phyloP scores from a whole-genome alignment of 2,329 filamentous ascomycete species.

The Polychaeton citri region DNA sequence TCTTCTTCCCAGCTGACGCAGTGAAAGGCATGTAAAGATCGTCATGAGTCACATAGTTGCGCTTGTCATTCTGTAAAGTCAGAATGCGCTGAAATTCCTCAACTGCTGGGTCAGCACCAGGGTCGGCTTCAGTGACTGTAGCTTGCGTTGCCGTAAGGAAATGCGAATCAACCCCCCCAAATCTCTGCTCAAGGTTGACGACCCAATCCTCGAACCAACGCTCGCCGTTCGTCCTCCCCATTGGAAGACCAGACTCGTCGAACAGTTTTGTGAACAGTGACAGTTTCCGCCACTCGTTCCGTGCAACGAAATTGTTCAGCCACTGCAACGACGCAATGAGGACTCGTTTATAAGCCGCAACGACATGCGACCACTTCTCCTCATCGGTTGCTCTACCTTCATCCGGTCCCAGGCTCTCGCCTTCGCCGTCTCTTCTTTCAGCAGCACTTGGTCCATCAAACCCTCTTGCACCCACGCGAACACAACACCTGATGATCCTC shows the following conservation, averaged over 20 bases:
- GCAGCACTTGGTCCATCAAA: constrained; percentile 43
- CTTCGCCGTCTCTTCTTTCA: constrained; percentile 32
- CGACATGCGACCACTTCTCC: constrained; percentile 52
- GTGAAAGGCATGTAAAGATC: constrained; percentile 38
- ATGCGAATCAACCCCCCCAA: neutral
- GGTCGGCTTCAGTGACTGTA: neutral
- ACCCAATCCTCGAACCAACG: neutral
- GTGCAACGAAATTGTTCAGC: constrained; percentile 51
- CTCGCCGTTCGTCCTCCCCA: neutral
- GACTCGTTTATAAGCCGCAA: constrained; percentile 52
- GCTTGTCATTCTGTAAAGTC: neutral
- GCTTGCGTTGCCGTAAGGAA: neutral
- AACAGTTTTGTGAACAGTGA: constrained; percentile 54
- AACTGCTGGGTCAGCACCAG: neutral
- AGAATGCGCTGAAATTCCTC: neutral
- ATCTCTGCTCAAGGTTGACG: neutral
- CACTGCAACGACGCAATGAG: constrained; percentile 54
- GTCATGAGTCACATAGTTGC: constrained; percentile 19
- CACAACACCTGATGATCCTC: constrained; percentile 49
- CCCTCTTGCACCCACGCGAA: constrained; percentile 49
- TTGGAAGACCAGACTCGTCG: constrained; percentile 21
- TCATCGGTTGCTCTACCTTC: constrained; percentile 20
- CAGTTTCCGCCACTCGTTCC: constrained; percentile 52
- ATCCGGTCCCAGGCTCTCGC: constrained; percentile 23
- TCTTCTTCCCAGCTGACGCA: constrained; percentile 34